Evolutionary conservation across 371 early-diverging fungal species (phyloP), one percentile per base, ranked within the genome.

Genomic region (Scutellospora calospora): DNA sequence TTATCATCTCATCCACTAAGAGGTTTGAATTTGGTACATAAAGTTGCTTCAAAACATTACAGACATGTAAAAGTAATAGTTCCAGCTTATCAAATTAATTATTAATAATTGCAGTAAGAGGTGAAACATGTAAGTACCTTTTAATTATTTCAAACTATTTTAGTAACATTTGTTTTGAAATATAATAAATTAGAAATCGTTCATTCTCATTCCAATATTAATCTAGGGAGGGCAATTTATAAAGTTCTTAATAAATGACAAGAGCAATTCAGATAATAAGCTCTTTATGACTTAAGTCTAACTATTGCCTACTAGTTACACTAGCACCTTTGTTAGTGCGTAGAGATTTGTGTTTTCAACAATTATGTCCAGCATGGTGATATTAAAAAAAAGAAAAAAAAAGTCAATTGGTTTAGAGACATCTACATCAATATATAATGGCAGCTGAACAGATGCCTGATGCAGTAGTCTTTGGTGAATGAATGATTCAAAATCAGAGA

Each of bases 1-100:
- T 51, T 6, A 82, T 82, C 80, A 83, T 81, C 52, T 49, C 14
- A 49, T 49, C 57, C 3, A 81, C 78, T 4, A 65, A 81, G 16
- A 81, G 45, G 29, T 78, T 66, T 20, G 81, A 62, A 16, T 38
- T 51, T 22, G 79, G 81, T 8, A 72, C 22, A 31, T 80, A 82
- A 72, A 80, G 29, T 22, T 51, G 59, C 57, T 82, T 80, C 5
- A 79, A 81, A 3, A 54, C 20, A 3, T 76, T 51, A 1, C 25
- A 29, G 4, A 82, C n/a, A 20, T 69, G 51, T 0, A 60, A 51
- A 8, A 68, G 27, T 3, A 80, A 68, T 57, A 71, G 81, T 33
- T 82, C 51, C 29, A 82, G 3, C 18, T 82, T 81, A 14, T 49
- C 49, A 49, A 41, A 81, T 18, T 69, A 66, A 33, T 60, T 60